These are phyloP conservation scores for Pseudoturritis turrita DNA, from an alignment of 345 rosid genomes.

Conservation along the genomic window DNA sequence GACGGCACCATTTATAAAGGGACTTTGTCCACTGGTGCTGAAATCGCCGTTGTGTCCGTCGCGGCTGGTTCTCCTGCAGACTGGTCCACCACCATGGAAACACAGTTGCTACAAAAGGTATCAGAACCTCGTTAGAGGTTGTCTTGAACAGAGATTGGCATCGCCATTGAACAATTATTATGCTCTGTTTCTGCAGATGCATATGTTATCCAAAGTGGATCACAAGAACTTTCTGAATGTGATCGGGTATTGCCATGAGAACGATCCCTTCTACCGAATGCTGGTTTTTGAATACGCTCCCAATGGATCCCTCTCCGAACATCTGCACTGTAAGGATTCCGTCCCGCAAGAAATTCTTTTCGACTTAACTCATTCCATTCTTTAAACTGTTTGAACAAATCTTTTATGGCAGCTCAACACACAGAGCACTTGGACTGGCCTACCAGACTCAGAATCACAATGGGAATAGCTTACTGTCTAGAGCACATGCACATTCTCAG, in stretches of 20 bases:
- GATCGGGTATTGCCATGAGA: constrained; percentile 79
- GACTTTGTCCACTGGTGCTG: constrained; percentile 84
- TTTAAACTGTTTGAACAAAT: background rate
- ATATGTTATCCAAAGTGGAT: constrained; percentile 66
- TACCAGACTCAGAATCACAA: constrained; percentile 63
- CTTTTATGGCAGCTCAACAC: constrained; percentile 54
- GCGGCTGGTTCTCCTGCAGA: constrained; percentile 41
- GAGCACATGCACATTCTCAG: constrained; percentile 82
- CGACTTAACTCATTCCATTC: background rate
- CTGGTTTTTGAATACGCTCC: constrained; percentile 95
- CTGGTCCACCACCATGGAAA: constrained; percentile 72
- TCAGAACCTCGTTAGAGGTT: background rate
- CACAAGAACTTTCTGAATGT: constrained; percentile 94
- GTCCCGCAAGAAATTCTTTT: background rate
- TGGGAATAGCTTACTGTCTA: constrained; percentile 92
- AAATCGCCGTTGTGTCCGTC: constrained; percentile 71
- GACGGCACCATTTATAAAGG: constrained; percentile 81
- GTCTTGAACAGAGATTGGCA: background rate
- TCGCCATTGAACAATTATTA: background rate
- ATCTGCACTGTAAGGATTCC: constrained; percentile 68
- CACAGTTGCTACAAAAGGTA: constrained; percentile 82
- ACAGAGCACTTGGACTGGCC: constrained; percentile 90
- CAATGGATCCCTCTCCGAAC: constrained; percentile 93
- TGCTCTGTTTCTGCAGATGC: constrained; percentile 54
- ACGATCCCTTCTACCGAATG: constrained; percentile 81